phyloP scores from a whole-genome alignment of 441 rosid genomes.

The Jatropha podagrica region DNA sequence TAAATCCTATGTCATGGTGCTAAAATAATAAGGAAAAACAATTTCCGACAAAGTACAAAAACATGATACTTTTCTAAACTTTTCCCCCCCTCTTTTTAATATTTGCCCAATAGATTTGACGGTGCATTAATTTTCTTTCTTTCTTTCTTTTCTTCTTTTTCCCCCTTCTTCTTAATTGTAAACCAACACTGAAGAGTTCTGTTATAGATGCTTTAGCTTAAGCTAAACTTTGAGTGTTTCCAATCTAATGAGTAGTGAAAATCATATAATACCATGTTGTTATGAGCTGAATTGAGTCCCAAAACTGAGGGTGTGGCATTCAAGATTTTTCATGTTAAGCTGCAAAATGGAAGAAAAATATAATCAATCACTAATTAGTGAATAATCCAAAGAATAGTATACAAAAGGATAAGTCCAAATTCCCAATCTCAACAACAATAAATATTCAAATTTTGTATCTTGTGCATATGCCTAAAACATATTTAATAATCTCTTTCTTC shows the following conservation, averaged over 20 bases:
- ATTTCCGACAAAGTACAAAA: too few relatives aligned
- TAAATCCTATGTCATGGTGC: background rate
- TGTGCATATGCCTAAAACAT: background rate
- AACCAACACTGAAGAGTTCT: too few relatives aligned
- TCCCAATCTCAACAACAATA: background rate
- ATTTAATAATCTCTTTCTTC: background rate
- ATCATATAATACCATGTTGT: constrained; percentile 17
- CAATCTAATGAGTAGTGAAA: too few relatives aligned
- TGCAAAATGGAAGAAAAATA: constrained; percentile 28
- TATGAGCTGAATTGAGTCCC: constrained; percentile 45
- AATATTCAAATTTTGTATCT: background rate
- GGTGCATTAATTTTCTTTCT: too few relatives aligned
- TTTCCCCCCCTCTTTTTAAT: background rate
- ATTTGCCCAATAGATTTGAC: background rate
- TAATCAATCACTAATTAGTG: background rate
- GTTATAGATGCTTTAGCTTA: too few relatives aligned
- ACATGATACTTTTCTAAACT: background rate
- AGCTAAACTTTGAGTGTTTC: too few relatives aligned
- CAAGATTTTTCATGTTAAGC: constrained; percentile 81
- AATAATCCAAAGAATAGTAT: background rate
- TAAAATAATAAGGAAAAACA: too few relatives aligned
- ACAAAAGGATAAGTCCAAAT: too few relatives aligned
- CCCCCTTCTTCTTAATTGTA: too few relatives aligned
- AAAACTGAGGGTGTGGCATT: constrained; percentile 75
- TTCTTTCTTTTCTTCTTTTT: too few relatives aligned